Evolutionary conservation across 1,139 yeast genomes (phyloP).

Genomic region (Lodderomyces theae): DNA sequence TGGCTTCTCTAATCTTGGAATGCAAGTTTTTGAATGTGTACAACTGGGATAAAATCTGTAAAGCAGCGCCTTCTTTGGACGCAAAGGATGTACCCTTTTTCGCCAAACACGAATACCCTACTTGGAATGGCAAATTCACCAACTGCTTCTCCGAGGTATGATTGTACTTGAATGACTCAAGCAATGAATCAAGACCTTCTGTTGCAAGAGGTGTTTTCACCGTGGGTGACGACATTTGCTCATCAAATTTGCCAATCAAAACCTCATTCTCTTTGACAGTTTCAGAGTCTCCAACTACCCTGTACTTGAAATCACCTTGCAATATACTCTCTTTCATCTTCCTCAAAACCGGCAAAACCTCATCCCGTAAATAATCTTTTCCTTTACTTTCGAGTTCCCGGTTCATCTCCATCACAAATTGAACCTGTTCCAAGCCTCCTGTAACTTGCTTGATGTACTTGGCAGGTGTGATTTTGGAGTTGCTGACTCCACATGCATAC

Average conservation of each 20-base stretch:
- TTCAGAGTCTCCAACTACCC: slow-evolving; percentile 56
- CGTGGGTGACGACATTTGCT: slow-evolving; percentile 8
- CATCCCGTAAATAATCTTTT: slow-evolving; percentile 46
- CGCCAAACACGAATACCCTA: slow-evolving; percentile 76
- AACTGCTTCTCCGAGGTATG: slow-evolving; percentile 31
- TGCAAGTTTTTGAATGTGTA: slow-evolving; percentile 83
- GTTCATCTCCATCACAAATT: slow-evolving; percentile 63
- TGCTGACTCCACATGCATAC: slow-evolving; percentile 70
- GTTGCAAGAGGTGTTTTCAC: neutral
- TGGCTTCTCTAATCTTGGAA: slow-evolving; percentile 87
- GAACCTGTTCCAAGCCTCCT: slow-evolving; percentile 73
- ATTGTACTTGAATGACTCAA: slow-evolving; percentile 11
- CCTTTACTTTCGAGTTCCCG: slow-evolving; percentile 48
- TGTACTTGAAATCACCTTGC: slow-evolving; percentile 44
- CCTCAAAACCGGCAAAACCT: slow-evolving; percentile 62
- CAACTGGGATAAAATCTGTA: slow-evolving; percentile 78
- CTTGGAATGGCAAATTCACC: slow-evolving; percentile 82
- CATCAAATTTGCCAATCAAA: slow-evolving; percentile 36
- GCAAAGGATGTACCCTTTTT: slow-evolving; percentile 65
- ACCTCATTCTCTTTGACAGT: slow-evolving; percentile 41
- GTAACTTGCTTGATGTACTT: slow-evolving; percentile 62
- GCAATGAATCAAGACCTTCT: slow-evolving; percentile 13
- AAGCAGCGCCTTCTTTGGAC: slow-evolving; percentile 75
- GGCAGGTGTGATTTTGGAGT: slow-evolving; percentile 60
- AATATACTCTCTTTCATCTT: slow-evolving; percentile 51